Evolutionary conservation across 306 rosid species (phyloP).

Genomic region (Trifolium fragiferum): DNA sequence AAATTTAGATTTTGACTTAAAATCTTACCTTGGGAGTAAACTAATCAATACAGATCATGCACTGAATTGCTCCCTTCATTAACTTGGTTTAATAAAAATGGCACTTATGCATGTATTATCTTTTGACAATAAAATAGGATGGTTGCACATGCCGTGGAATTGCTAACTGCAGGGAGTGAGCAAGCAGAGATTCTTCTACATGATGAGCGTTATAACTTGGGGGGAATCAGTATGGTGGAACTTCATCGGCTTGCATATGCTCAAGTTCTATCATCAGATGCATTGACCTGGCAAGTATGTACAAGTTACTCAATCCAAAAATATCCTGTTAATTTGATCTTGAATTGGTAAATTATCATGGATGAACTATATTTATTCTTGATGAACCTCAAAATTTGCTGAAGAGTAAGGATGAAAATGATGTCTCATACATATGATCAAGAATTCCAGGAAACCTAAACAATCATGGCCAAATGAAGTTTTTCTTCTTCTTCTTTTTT

Average conservation of each 20-base stretch:
- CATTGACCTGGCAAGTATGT: conserved; percentile 97
- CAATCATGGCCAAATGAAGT: neutral
- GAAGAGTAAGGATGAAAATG: conserved; percentile 29
- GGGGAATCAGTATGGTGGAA: conserved; percentile 89
- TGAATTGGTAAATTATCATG: conserved; percentile 28
- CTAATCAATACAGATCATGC: neutral
- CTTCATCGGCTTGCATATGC: conserved; percentile 89
- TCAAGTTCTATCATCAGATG: conserved; percentile 86
- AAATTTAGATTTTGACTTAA: conserved; percentile 12
- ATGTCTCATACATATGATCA: conserved; percentile 8
- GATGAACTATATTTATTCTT: conserved; percentile 21
- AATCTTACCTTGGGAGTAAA: neutral
- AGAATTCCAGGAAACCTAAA: conserved; percentile 5
- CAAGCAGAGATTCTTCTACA: conserved; percentile 81
- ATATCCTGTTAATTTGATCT: conserved; percentile 32
- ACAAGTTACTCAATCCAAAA: conserved; percentile 29
- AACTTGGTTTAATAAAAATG: conserved; percentile 31
- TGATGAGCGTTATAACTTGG: conserved; percentile 74
- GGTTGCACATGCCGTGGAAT: conserved; percentile 87
- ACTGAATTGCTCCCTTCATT: conserved; percentile 22
- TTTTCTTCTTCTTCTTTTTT: neutral
- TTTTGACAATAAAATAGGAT: conserved; percentile 68
- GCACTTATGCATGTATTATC: conserved; percentile 31
- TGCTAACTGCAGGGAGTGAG: conserved; percentile 87
- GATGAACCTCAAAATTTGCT: neutral